phyloP scores from a whole-genome alignment of 1,139 yeast genomes.

The Blastobotrys malaysiensis region DNA sequence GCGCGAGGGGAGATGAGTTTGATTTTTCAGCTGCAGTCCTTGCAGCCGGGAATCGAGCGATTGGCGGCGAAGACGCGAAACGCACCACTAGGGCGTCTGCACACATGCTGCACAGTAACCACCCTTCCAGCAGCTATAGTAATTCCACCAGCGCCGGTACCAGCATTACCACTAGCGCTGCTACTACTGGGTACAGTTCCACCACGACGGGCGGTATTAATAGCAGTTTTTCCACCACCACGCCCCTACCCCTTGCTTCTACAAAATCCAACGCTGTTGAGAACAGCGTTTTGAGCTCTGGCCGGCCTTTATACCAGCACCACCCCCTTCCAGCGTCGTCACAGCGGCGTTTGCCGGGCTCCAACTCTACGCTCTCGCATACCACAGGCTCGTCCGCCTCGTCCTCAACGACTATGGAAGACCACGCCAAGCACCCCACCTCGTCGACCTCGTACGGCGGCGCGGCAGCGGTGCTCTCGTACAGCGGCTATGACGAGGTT shows the following conservation, averaged over 20 bases:
- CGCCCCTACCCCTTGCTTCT: background rate
- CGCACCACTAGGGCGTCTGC: background rate
- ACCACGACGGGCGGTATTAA: background rate
- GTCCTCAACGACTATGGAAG: background rate
- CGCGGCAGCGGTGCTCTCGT: constrained; percentile 5
- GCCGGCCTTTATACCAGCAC: no score
- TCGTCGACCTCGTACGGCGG: constrained; percentile 4
- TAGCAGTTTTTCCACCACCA: background rate
- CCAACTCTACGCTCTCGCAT: no score
- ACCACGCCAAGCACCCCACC: background rate
- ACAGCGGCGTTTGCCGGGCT: no score
- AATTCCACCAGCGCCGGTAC: no score
- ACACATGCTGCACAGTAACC: background rate
- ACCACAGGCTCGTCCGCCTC: no score
- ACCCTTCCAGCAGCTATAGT: no score
- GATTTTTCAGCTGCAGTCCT: background rate
- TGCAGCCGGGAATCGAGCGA: background rate
- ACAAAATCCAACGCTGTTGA: no score
- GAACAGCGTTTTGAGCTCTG: no score
- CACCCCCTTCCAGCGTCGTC: no score
- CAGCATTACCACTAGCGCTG: no score
- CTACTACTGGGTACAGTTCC: no score
- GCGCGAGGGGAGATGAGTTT: background rate
- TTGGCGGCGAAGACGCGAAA: background rate
- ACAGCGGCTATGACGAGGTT: constrained; percentile 2